These are phyloP conservation scores for Fusarium sterilihyphosum DNA, from an alignment of 2,329 filamentous ascomycete species.

Conservation along the genomic window DNA sequence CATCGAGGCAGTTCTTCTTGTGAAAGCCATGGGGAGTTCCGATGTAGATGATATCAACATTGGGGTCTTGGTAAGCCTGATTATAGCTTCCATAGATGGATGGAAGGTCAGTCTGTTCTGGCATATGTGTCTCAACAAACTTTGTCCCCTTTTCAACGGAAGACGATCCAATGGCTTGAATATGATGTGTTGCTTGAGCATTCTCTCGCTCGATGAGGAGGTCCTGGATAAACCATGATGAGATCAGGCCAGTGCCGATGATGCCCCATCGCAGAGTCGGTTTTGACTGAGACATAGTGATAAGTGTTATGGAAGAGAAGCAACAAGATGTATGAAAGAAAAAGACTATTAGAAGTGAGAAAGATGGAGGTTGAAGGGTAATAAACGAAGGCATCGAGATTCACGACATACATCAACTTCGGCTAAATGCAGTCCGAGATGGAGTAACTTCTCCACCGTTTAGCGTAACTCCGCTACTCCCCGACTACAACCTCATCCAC, in stretches of 20 bases:
- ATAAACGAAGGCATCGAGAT: background rate
- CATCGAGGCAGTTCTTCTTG: constrained; percentile 54
- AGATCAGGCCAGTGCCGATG: constrained; percentile 55
- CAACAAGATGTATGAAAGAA: background rate
- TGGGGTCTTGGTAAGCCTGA: constrained; percentile 52
- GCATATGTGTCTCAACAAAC: constrained; percentile 10
- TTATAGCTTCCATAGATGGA: constrained; percentile 52
- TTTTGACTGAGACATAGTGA: constrained; percentile 16
- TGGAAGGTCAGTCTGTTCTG: constrained; percentile 29
- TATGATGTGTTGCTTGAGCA: constrained; percentile 52
- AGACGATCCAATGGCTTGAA: constrained; percentile 56
- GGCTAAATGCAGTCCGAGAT: background rate
- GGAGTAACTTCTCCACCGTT: background rate
- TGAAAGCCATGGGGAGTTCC: constrained; percentile 58
- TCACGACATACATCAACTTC: background rate
- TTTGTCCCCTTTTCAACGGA: constrained; percentile 48
- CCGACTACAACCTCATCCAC: background rate
- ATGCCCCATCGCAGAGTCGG: constrained; percentile 51
- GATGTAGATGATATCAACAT: constrained; percentile 58
- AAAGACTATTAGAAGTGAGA: background rate
- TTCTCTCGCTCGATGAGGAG: constrained; percentile 50
- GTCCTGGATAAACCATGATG: constrained; percentile 57
- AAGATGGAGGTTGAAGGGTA: background rate
- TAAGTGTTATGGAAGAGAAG: background rate
- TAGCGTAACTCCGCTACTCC: background rate